A percentile compares a stretch with the other conserved stretches of the same genome.
Conservation (phyloP, 371 early-diverging fungal species). For the Sporodiniella umbellata region DNA sequence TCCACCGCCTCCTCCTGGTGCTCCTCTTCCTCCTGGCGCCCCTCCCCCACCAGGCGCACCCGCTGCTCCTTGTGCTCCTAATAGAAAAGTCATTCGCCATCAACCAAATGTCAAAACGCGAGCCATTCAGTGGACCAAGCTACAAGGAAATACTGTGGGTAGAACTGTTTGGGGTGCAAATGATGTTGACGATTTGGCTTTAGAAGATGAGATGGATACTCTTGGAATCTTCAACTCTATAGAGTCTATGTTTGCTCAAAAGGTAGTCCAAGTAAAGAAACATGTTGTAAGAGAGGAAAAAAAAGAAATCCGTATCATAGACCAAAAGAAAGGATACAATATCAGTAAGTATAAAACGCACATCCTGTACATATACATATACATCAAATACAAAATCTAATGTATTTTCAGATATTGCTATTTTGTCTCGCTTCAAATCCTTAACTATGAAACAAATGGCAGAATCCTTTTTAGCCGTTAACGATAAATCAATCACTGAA, state of each 20-base stretch:
- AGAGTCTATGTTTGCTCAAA: constrained; percentile 76
- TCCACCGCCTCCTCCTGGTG: constrained; percentile 23
- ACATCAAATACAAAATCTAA: background rate
- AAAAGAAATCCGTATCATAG: constrained; percentile 65
- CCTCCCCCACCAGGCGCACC: constrained; percentile 30
- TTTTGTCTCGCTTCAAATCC: constrained; percentile 68
- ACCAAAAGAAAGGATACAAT: constrained; percentile 74
- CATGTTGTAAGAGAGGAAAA: constrained; percentile 24
- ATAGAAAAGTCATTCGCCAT: constrained; percentile 59
- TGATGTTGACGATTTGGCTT: constrained; percentile 48
- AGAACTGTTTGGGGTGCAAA: constrained; percentile 58
- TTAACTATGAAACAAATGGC: constrained; percentile 57
- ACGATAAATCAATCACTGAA: constrained; percentile 65
- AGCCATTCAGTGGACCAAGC: constrained; percentile 85
- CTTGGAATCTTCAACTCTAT: constrained; percentile 68
- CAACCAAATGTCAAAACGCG: constrained; percentile 75
- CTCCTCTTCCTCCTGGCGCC: constrained; percentile 45
- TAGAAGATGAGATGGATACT: constrained; percentile 48
- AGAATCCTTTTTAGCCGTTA: constrained; percentile 55
- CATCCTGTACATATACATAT: constrained; percentile 2
- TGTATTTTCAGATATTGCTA: constrained; percentile 51
- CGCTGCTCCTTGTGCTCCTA: constrained; percentile 31
- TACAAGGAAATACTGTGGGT: constrained; percentile 57
- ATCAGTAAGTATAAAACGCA: constrained; percentile 56
- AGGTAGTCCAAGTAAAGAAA: constrained; percentile 47